phyloP scores from a whole-genome alignment of 2,329 filamentous ascomycete genomes.

The Epicoccum sorghinum region DNA sequence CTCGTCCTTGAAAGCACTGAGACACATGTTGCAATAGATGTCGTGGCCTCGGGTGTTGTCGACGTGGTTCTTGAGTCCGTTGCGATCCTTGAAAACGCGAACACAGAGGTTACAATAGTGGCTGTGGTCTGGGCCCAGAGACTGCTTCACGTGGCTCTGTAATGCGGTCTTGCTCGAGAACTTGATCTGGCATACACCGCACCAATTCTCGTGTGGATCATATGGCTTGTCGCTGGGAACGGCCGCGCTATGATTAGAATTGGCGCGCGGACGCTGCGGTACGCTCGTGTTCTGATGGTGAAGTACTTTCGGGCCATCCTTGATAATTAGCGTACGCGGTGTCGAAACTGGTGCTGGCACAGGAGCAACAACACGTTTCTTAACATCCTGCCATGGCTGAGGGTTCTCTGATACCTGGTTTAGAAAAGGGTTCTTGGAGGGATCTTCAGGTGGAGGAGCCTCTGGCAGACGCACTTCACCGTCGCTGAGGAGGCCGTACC shows the following conservation, averaged over 20 bases:
- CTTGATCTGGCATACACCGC: constrained; percentile 37
- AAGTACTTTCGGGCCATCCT: constrained; percentile 7
- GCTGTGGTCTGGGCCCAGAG: constrained; percentile 31
- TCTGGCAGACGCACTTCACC: constrained; percentile 16
- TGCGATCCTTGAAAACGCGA: constrained; percentile 43
- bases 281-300: neutral
- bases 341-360: neutral
- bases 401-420: constrained; percentile 33
- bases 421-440: constrained; percentile 24
- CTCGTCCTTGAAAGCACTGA: constrained; percentile 42
- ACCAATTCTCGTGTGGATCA: constrained; percentile 39
- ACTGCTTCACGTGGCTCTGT: constrained; percentile 34
- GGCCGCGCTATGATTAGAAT: constrained; percentile 11
- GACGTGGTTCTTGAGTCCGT: constrained; percentile 44
- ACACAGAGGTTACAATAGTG: constrained; percentile 46
- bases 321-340: constrained; percentile 16
- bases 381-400: constrained; percentile 37
- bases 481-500: constrained; percentile 33
- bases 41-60: constrained; percentile 38
- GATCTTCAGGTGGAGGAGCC: constrained; percentile 4
- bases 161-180: constrained; percentile 33
- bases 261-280: constrained; percentile 7
- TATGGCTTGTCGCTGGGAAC: constrained; percentile 18
- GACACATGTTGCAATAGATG: constrained; percentile 40
- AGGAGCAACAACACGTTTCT: constrained; percentile 22